These are phyloP conservation scores for Bjerkandera adusta DNA, from an alignment of 1,284 basidiomycete species.

Conservation along the genomic window DNA sequence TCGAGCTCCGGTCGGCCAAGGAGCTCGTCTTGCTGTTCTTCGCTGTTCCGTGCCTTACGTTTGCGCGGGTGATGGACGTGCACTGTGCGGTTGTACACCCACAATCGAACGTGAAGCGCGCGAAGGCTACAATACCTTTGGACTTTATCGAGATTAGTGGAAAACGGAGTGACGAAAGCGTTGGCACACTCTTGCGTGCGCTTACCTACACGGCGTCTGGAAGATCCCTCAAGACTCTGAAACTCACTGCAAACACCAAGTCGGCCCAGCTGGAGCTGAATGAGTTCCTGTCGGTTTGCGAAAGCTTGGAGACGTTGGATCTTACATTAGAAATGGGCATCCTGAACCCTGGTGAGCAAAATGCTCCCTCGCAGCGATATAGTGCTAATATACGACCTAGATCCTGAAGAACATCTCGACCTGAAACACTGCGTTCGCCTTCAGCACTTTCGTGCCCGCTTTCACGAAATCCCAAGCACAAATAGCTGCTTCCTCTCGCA, in stretches of 20 bases:
- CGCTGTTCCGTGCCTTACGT: not conserved
- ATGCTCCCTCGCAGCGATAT: not conserved
- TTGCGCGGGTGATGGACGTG: not conserved
- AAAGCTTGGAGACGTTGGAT: not conserved
- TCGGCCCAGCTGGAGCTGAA: not conserved
- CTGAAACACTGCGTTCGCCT: not conserved
- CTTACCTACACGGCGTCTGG: not conserved
- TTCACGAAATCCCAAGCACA: not conserved
- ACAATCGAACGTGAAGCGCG: not conserved
- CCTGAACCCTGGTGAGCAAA: conserved; percentile 1
- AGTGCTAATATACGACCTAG: not conserved
- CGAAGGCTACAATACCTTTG: not conserved
- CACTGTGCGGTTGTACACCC: not conserved
- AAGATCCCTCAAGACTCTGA: not conserved
- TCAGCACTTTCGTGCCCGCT: not conserved
- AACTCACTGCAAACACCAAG: not conserved
- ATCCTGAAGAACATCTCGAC: not conserved
- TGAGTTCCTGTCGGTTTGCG: not conserved
- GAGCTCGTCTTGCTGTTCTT: not conserved
- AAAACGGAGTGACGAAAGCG: not conserved
- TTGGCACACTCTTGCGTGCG: not conserved
- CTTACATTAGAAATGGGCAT: not conserved
- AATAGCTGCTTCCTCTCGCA: not conserved
- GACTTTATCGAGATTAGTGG: not conserved
- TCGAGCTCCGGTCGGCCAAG: not conserved